A percentile compares a stretch with the other conserved stretches of the same genome.
phyloP scores from a whole-genome alignment of 345 rosid species.

The Conringia planisiliqua region DNA sequence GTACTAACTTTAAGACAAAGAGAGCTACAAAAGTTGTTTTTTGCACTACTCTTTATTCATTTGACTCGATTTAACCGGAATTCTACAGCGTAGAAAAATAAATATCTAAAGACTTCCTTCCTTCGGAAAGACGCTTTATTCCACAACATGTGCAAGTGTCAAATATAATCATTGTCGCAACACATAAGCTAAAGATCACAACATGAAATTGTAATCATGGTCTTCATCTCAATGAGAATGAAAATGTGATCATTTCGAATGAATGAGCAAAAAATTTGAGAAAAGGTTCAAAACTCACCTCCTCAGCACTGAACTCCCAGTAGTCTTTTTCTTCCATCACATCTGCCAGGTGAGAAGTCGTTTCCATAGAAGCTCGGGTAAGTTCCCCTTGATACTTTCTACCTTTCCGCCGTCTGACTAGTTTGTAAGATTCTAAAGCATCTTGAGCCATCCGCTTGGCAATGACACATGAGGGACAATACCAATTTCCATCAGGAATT shows the following conservation, averaged over 20 bases:
- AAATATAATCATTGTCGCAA: neutral
- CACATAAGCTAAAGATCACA: conserved; percentile 14
- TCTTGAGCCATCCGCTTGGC: conserved; percentile 49
- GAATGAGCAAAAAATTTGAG: neutral
- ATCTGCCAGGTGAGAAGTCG: conserved; percentile 50
- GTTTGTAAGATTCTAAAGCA: conserved; percentile 43
- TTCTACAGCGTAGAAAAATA: neutral
- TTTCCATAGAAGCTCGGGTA: conserved; percentile 61
- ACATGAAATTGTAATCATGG: neutral
- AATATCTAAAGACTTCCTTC: conserved; percentile 1
- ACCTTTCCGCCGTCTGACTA: conserved; percentile 40
- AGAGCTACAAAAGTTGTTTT: neutral
- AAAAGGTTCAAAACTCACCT: conserved; percentile 52
- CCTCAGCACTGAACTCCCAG: conserved; percentile 72
- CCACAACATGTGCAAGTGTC: conserved; percentile 5
- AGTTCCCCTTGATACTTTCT: conserved; percentile 73
- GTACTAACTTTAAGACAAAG: neutral
- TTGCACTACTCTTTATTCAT: neutral
- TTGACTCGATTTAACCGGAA: neutral
- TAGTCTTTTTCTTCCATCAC: conserved; percentile 80
- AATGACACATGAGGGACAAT: conserved; percentile 86
- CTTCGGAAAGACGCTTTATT: neutral
- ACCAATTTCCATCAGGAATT: conserved; percentile 99
- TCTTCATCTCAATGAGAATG: neutral
- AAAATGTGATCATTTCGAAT: neutral